These are phyloP conservation scores for Solanum peruvianum DNA, from an alignment of 257 asterid species.

Conservation along the genomic window DNA sequence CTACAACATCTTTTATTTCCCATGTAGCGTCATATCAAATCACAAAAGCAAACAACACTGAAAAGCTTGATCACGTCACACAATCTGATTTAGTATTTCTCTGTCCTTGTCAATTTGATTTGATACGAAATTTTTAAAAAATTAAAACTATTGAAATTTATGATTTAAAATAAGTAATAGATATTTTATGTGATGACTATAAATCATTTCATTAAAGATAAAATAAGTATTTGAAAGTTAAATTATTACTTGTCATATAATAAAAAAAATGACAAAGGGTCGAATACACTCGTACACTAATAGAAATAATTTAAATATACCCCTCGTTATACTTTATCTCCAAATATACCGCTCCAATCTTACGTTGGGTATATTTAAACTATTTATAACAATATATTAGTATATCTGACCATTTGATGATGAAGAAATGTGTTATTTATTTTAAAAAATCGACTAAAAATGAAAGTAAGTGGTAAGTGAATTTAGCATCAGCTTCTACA, in stretches of 20 bases:
- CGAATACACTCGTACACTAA: neutral
- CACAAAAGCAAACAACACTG: neutral
- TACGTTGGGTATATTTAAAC: neutral
- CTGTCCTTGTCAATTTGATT: too few relatives aligned
- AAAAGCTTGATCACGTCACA: neutral
- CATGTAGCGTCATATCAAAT: neutral
- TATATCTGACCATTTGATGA: rapidly evolving
- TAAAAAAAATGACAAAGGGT: too few relatives aligned
- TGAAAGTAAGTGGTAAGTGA: neutral
- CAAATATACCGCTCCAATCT: neutral
- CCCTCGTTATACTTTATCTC: neutral
- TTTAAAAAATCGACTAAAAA: too few relatives aligned
- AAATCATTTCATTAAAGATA: too few relatives aligned
- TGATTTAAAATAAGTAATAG: too few relatives aligned
- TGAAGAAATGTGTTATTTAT: neutral
- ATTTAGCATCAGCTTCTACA: neutral
- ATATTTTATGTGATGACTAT: too few relatives aligned
- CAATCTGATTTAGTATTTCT: too few relatives aligned
- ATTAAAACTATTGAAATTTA: too few relatives aligned
- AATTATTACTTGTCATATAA: too few relatives aligned
- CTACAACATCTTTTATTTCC: neutral
- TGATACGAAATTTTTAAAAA: rapidly evolving
- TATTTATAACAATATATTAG: too few relatives aligned
- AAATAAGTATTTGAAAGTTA: too few relatives aligned
- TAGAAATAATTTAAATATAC: too few relatives aligned